These are phyloP conservation scores for Pichia manshurica DNA, from an alignment of 805 yeast genomes.

Conservation along the genomic window DNA sequence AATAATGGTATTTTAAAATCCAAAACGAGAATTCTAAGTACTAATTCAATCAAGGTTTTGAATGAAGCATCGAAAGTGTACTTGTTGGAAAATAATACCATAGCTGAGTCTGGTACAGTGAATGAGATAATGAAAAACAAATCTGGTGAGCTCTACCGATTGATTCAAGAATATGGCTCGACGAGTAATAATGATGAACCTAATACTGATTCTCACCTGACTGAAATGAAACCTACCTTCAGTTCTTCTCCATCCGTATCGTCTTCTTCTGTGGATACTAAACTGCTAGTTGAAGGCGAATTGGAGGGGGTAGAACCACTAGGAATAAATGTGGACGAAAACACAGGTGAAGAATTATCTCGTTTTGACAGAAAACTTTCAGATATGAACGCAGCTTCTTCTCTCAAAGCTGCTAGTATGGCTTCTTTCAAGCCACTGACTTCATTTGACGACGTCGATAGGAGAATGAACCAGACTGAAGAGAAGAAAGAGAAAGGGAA, in stretches of 20 bases:
- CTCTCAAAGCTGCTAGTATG: slow-evolving; percentile 55
- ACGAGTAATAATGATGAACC: background rate
- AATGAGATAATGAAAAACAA: slow-evolving; percentile 30
- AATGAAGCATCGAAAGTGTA: slow-evolving; percentile 55
- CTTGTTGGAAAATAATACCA: slow-evolving; percentile 47
- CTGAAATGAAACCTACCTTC: background rate
- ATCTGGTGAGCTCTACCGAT: slow-evolving; percentile 25
- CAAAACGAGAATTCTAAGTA: slow-evolving; percentile 51
- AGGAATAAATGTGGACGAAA: slow-evolving; percentile 15
- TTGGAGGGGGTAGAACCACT: slow-evolving; percentile 13
- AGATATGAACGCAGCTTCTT: slow-evolving; percentile 13
- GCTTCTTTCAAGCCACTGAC: slow-evolving; percentile 50
- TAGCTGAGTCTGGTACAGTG: slow-evolving; percentile 52
- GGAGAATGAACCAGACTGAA: slow-evolving; percentile 40
- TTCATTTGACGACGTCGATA: slow-evolving; percentile 20
- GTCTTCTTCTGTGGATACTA: slow-evolving; percentile 4
- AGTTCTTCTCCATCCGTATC: background rate
- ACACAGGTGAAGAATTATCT: slow-evolving; percentile 16
- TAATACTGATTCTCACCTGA: background rate
- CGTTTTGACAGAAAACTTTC: slow-evolving; percentile 13
- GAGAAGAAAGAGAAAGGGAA: slow-evolving; percentile 57
- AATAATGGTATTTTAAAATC: slow-evolving; percentile 42
- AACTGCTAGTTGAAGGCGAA: slow-evolving; percentile 13
- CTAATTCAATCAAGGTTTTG: slow-evolving; percentile 52
- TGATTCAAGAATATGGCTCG: slow-evolving; percentile 37